These are phyloP conservation scores for Dothidotthia symphoricarpi DNA, from an alignment of 2,329 filamentous ascomycete species.

Conservation along the genomic window DNA sequence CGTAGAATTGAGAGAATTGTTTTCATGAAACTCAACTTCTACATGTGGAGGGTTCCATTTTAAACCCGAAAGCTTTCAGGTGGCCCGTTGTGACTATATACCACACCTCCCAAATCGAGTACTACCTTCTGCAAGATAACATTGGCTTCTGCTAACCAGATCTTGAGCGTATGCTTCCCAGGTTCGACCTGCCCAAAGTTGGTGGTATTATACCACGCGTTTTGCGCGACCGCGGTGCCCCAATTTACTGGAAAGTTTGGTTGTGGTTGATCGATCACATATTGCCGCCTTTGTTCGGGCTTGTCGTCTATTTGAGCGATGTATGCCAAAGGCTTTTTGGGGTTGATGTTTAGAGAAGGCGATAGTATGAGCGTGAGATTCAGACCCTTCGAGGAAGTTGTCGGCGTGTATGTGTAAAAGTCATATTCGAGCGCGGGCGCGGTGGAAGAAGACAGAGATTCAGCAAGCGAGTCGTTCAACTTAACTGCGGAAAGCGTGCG, in stretches of 20 bases:
- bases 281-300: constrained; percentile 42
- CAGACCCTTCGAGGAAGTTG: constrained; percentile 30
- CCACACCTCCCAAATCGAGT: constrained; percentile 37
- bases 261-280: constrained; percentile 45
- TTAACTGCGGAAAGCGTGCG: constrained; percentile 40
- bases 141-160: constrained; percentile 50
- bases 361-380: constrained; percentile 46
- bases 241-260: constrained; percentile 50
- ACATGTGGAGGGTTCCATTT: too few relatives aligned
- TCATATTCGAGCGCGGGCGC: constrained; percentile 40
- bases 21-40: constrained; percentile 4
- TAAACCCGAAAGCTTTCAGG: constrained; percentile 41
- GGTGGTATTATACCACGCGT: constrained; percentile 51
- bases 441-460: constrained; percentile 26
- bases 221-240: constrained; percentile 51
- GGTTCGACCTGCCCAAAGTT: constrained; percentile 32
- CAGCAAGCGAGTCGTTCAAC: constrained; percentile 27
- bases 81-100: constrained; percentile 36
- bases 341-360: constrained; percentile 53
- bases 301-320: constrained; percentile 50
- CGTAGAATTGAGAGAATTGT: neutral
- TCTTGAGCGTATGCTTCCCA: constrained; percentile 45
- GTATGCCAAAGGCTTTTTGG: constrained; percentile 51
- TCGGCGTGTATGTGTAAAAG: constrained; percentile 39
- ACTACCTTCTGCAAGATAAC: constrained; percentile 41